Percentiles rank a stretch among this genome's conserved stretches.
Evolutionary conservation across 495 filamentous ascomycete genomes (phyloP).

Genomic region (Penicillium verhagenii): DNA sequence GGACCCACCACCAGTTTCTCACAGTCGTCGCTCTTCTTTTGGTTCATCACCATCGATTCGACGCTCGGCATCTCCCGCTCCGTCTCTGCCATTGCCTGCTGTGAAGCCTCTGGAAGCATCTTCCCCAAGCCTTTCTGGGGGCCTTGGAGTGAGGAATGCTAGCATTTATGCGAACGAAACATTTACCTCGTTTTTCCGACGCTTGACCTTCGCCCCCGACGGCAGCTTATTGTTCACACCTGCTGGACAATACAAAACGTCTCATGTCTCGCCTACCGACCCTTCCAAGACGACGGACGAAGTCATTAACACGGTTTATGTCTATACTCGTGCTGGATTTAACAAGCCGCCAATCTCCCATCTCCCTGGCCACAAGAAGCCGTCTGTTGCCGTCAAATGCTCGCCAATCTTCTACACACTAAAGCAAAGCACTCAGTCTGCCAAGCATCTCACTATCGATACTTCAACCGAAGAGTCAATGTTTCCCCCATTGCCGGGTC

Average conservation of each 20-base stretch:
- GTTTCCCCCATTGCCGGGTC: slow-evolving; percentile 80
- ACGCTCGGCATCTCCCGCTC: slow-evolving; percentile 91
- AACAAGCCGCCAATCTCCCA: slow-evolving; percentile 98
- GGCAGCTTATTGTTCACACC: slow-evolving; percentile 94
- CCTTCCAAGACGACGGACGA: slow-evolving; percentile 74
- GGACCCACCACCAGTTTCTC: slow-evolving; percentile 91
- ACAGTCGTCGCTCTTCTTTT: slow-evolving; percentile 92
- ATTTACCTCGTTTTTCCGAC: slow-evolving; percentile 93
- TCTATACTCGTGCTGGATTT: slow-evolving; percentile 94
- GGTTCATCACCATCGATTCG: slow-evolving; percentile 83
- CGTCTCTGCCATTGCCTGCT: slow-evolving; percentile 89
- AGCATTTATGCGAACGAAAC: slow-evolving; percentile 97
- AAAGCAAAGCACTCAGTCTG: slow-evolving; percentile 63
- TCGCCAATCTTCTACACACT: slow-evolving; percentile 87
- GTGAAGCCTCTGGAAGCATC: slow-evolving; percentile 94
- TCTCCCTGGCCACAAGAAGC: slow-evolving; percentile 96
- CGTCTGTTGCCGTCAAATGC: slow-evolving; percentile 92
- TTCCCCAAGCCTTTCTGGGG: slow-evolving; percentile 60
- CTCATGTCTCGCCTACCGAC: slow-evolving; percentile 65
- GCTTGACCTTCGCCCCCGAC: slow-evolving; percentile 91
- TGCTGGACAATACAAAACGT: slow-evolving; percentile 89
- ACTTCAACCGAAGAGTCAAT: slow-evolving; percentile 83
- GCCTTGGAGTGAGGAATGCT: slow-evolving; percentile 73
- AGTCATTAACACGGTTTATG: slow-evolving; percentile 94
- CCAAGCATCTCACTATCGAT: slow-evolving; percentile 89